Evolutionary conservation across 495 filamentous ascomycete species (phyloP), one percentile per base, ranked within the genome.

Genomic region (Lasiosphaeria ovina): DNA sequence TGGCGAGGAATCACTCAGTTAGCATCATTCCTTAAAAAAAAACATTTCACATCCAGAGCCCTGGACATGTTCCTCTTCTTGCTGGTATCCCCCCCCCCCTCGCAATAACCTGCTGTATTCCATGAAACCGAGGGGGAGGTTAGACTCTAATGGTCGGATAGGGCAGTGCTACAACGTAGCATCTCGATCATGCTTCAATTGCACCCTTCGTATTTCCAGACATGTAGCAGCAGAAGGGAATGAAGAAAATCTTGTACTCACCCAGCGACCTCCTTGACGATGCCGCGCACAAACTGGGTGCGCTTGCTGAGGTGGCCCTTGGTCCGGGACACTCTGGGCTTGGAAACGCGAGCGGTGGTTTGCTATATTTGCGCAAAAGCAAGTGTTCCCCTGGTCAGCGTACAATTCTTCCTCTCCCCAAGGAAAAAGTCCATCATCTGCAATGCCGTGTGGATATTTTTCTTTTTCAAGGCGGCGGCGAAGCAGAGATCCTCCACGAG

Each of bases 211-310:
- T 42, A 42, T 42, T 24, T 24, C 24, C 38, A 42, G 12, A 3
- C 6, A 40, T 8, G 12, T 1, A 42, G 38, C 7, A 14, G 14
- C 7, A 47, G 44, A 47, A n/a, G 6, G 44, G 12, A n/a, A n/a
- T 5, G 44, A n/a, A 14, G 7, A 47, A 4, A 47, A 47, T 47
- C 12, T 47, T 47, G 24, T 24, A 57, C 55, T 57, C 33, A 57
- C 89, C 89, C 89, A 73, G 89, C 80, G 72, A 97, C 94, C 81
- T 98, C 94, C 83, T 92, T 93, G 72, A 96, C 90, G 75, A 98
- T 89, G 72, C 94, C 89, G 38, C 77, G 73, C 51, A 97, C 93
- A 80, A 98, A 97, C 62, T 87, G 85, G 65, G 94, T 98, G 64
- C 90, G 84, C 85, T 92, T 93, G 79, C 90, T 93, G 73, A 93